Conservation (phyloP, 106 monocot genomes). For the Iris macrosiphon region DNA sequence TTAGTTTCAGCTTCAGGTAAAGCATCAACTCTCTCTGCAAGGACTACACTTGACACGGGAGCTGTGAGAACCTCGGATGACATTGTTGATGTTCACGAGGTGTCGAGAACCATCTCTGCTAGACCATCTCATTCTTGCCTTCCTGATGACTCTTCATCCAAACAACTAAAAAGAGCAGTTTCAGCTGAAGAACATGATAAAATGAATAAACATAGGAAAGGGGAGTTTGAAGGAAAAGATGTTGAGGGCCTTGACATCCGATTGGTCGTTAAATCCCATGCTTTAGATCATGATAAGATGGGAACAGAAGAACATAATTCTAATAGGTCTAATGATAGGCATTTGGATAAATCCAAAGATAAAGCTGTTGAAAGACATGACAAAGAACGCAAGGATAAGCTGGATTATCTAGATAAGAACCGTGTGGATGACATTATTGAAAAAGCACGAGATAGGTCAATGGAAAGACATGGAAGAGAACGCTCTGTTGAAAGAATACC, state of each 20-base stretch:
- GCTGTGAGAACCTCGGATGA: slow-evolving; percentile 17
- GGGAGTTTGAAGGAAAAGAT: slow-evolving; percentile 57
- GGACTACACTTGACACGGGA: slow-evolving; percentile 4
- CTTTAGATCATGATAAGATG: slow-evolving; percentile 47
- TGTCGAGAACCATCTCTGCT: slow-evolving; percentile 12
- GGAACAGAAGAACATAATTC: slow-evolving; percentile 37
- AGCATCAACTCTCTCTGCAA: slow-evolving; percentile 17
- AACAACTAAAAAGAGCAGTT: slow-evolving; percentile 51
- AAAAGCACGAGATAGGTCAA: slow-evolving; percentile 63
- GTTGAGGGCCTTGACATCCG: slow-evolving; percentile 17
- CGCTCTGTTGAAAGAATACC: slow-evolving; percentile 60
- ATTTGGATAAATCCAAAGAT: slow-evolving; percentile 49
- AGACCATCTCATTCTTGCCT: slow-evolving; percentile 18
- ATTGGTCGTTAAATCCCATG: slow-evolving; percentile 24
- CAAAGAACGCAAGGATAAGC: slow-evolving; percentile 57
- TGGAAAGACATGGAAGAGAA: slow-evolving; percentile 71
- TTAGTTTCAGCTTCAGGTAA: slow-evolving; percentile 19
- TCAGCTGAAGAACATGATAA: slow-evolving; percentile 73
- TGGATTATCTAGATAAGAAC: slow-evolving; percentile 49
- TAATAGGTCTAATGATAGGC: slow-evolving; percentile 34
- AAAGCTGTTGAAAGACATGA: slow-evolving; percentile 60
- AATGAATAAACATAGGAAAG: slow-evolving; percentile 64
- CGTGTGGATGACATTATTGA: slow-evolving; percentile 54
- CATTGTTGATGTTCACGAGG: slow-evolving; percentile 31
- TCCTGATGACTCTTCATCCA: slow-evolving; percentile 29